Evolutionary conservation across 306 rosid genomes (phyloP), one percentile per base, ranked within the genome.

Genomic region (Cicer chorassanicum): DNA sequence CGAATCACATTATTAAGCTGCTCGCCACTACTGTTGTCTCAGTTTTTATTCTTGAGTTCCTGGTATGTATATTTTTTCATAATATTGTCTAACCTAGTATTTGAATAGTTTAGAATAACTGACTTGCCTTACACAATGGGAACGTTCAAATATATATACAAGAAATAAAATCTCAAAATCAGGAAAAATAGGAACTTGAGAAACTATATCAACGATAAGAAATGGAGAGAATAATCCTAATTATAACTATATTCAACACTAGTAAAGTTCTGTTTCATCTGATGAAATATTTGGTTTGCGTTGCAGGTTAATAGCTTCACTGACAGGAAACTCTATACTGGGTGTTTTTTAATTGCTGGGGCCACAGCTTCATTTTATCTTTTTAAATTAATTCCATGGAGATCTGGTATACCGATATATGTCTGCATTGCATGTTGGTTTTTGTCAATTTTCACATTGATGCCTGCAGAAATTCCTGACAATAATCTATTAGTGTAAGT

Each of bases 391-490:
- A 84, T 87, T 82, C 92, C 98, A 59, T 88, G 96, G 96, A 87
- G 96, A 90, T 86, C 89, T 60, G 91, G 88, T 48, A 78, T 90
- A 64, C 92, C 96, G 2, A 48, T 87, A 42, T 92, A 82, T 83
- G 93, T 84, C 69, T 84, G 88, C 83, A 76, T 79, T 68, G 75
- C 87, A 15, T 92, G 93, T 82, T 92, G 93, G 93, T 86, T 88
- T 69, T 79, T 92, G 83, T 92, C 98, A 43, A 38, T 87, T 12
- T 90, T 92, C 83, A 92, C 98, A 42, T 82, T 92, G 88, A 92
- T 90, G 98, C 98, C 96, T n/a, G 96, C 96, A 70, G 96, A 92
- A 83, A 92, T 92, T 80, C 96, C 93, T 7, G 98, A 92, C 80
- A 90, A 92, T 78, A 92, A 88, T 78, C 72, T 72, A 51, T 80